phyloP scores from a whole-genome alignment of 208 protist species.

The Trypanosoma lewisi region DNA sequence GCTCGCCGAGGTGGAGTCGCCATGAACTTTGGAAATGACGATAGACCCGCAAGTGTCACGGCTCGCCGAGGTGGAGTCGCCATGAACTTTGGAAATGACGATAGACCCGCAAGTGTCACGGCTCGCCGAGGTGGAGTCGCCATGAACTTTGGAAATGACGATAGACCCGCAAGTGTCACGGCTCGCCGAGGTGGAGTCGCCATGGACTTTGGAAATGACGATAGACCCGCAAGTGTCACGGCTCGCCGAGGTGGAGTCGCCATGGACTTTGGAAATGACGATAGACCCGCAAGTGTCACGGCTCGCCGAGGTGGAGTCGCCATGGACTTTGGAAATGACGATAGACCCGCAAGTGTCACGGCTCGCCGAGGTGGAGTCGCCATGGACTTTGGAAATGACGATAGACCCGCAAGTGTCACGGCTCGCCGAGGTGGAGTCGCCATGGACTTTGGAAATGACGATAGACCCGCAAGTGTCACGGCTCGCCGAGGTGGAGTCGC shows the following conservation, averaged over 20 bases:
- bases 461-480: conserved; percentile 10
- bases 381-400: conserved; percentile 19
- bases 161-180: conserved; percentile 4
- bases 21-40: conserved; percentile 18
- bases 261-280: conserved; percentile 5
- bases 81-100: conserved; percentile 9
- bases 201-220: conserved; percentile 2
- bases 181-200: conserved; percentile 2
- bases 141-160: conserved; percentile 29
- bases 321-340: conserved; percentile 8
- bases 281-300: conserved; percentile 5
- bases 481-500: conserved; percentile 36
- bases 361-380: conserved; percentile 17
- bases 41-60: conserved; percentile 6
- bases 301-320: neutral
- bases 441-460: conserved; percentile 1
- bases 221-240: neutral
- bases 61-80: neutral
- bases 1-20: conserved; percentile 20
- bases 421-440: conserved; percentile 10
- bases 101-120: conserved; percentile 8
- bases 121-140: conserved; percentile 18
- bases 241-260: neutral
- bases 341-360: conserved; percentile 9
- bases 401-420: conserved; percentile 11